phyloP scores from a whole-genome alignment of 1,139 yeast species.

The Saccharomyces hybrid region DNA sequence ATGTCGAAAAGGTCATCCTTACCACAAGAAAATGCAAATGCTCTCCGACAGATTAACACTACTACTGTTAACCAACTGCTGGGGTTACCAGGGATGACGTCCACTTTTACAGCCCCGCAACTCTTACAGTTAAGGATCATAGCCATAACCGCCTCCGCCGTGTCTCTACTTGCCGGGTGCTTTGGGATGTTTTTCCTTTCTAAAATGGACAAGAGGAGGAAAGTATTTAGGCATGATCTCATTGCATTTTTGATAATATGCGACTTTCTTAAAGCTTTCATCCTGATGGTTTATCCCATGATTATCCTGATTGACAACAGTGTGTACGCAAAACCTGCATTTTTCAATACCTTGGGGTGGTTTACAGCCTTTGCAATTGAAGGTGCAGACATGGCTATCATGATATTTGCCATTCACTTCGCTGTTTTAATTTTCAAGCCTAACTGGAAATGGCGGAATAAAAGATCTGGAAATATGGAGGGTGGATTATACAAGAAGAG shows the following conservation, averaged over 20 bases:
- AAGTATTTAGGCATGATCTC: slow-evolving; percentile 65
- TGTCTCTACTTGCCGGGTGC: slow-evolving; percentile 51
- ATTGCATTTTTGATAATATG: slow-evolving; percentile 58
- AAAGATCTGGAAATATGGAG: slow-evolving; percentile 42
- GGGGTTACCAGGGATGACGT: slow-evolving; percentile 31
- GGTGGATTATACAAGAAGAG: slow-evolving; percentile 70
- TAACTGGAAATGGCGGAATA: slow-evolving; percentile 40
- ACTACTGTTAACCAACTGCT: slow-evolving; percentile 28
- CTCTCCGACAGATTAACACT: slow-evolving; percentile 14
- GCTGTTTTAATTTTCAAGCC: slow-evolving; percentile 68
- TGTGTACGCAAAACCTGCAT: slow-evolving; percentile 46
- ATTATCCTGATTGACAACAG: slow-evolving; percentile 39
- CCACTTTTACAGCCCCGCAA: slow-evolving; percentile 21
- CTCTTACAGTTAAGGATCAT: slow-evolving; percentile 38
- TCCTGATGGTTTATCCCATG: slow-evolving; percentile 62
- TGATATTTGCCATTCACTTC: slow-evolving; percentile 78
- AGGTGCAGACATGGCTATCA: slow-evolving; percentile 81
- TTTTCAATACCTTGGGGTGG: slow-evolving; percentile 75
- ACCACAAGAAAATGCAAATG: neutral
- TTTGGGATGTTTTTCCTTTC: slow-evolving; percentile 47
- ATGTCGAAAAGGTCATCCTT: neutral
- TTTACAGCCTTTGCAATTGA: slow-evolving; percentile 77
- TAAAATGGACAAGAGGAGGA: slow-evolving; percentile 54
- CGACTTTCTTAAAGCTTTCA: slow-evolving; percentile 68
- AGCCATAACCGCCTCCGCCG: slow-evolving; percentile 51